Percentiles rank a stretch among this genome's conserved stretches.
Evolutionary conservation across 1,139 yeast species (phyloP).

Genomic region (Kurtzmaniella quercitrusa): DNA sequence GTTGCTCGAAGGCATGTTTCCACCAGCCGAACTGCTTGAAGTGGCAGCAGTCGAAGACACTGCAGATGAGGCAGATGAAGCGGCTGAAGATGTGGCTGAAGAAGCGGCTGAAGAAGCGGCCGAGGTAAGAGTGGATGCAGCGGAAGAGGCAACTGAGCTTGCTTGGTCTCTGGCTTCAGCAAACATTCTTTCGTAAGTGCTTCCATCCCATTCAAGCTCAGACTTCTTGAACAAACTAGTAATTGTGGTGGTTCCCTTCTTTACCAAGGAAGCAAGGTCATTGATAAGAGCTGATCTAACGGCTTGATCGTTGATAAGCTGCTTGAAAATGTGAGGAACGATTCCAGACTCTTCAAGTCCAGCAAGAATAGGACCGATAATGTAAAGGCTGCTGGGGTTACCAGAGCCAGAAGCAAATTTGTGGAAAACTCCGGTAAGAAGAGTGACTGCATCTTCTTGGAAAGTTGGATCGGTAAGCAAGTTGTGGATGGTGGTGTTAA

Average conservation of each 20-base stretch:
- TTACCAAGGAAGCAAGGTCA: conserved; percentile 19
- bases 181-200: conserved; percentile 7
- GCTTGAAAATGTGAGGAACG: conserved; percentile 20
- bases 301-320: conserved; percentile 23
- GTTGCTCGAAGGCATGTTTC: conserved; percentile 9
- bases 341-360: conserved; percentile 25
- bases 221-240: conserved; percentile 16
- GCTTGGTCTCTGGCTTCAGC: conserved; percentile 2
- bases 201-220: conserved; percentile 9
- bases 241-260: conserved; percentile 11
- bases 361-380: conserved; percentile 20
- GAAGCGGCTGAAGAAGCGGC: conserved; percentile 2
- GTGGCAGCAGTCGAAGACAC: conserved; percentile 6
- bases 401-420: conserved; percentile 18
- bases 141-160: conserved; percentile 2
- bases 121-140: conserved; percentile 4
- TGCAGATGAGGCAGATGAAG: conserved; percentile 5
- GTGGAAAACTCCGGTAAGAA: conserved; percentile 24
- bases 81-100: conserved; percentile 3
- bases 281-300: conserved; percentile 22
- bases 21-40: conserved; percentile 9
- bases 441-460: conserved; percentile 23
- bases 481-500: conserved; percentile 22
- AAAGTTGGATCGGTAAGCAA: conserved; percentile 26
- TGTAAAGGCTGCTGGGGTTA: conserved; percentile 15